Base-by-base conservation (phyloP, 2,329 filamentous ascomycete species). In the Penicillium sp. region DNA sequence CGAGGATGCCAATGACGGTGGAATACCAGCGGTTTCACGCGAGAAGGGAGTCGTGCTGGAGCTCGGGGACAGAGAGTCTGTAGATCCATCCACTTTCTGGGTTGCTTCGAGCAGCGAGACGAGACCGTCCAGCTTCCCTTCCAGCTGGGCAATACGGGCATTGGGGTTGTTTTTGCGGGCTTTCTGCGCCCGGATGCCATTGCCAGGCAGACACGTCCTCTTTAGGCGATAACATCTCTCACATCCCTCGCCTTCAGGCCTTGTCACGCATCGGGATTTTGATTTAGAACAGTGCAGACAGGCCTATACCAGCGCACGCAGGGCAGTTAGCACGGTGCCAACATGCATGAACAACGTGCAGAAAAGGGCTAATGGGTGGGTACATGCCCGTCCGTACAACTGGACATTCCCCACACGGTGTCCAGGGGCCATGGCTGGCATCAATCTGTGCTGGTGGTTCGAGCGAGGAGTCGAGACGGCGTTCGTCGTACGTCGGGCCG, bases 171-270 rank as follows among this genome's bases (percentile, higher is more conserved):
- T 39, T 2, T 36, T 30, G 9, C 43, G 50, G 3, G 37, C 29
- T 1, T 37, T 45, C 10, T 54, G 60, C 29, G 58, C 62, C 23
- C 68, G 60, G 2, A 7, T 63, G 48, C 17, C 64, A 53, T 15
- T 52, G 42, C 8, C 66, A 59, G 68, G 67, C 4, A 58, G 55
- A 45, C 71, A 73, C 20, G 64, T 51, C 45, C 67, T 69, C n/a
- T 64, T 60, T 2, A 73, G 49, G 4, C 70, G 69, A 36, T 63
- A 54, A 33, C 71, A 74, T 38, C 71, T 66, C 23, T 43, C 29
- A 28, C 45, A 58, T 33, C 32, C 45, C 21, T 42, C 33, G 25
- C 42, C 43, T 11, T 17, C 35, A 14, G 14, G 30, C 17, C 31
- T 40, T 10, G 41, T 41, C 15, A 57, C 40, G 35, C 56, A 58